Base-by-base conservation (phyloP, 2,329 filamentous ascomycete species). In the Alternaria solani region DNA sequence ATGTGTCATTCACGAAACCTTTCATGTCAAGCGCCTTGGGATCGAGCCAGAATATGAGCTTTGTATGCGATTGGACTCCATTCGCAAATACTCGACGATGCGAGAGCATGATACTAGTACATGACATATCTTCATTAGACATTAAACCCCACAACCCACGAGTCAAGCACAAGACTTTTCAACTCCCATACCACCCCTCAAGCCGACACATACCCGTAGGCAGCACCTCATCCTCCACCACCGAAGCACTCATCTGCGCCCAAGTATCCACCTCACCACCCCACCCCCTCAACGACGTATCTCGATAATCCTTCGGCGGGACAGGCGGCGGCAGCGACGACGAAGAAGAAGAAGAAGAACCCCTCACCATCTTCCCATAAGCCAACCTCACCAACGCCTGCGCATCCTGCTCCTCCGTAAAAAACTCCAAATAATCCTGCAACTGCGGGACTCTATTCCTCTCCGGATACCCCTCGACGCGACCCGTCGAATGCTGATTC, bases 351-450 rank as follows among this genome's bases (percentile, higher is more conserved):
- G 58, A 59, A 23, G 55, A 41, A 16, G 62, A 62, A 38, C 58
- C 47, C 36, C 25, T 55, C 7, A 62, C 57, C 7, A 70, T 65
- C 25, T 62, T 66, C 6, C 63, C 51, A 23, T 66, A 75, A 0
- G 73, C 74, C 5, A 73, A 28, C 16, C 61, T 58, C 4, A 66
- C 75, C n/a, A 76, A 49, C 7, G 57, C 46, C 7, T 57, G 59
- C 2, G 65, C 64, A 23, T 71, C 48, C 26, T 73, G 62, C 3
- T 60, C 51, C 5, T 51, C 26, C 1, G 49, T 67, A 30, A 63
- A 76, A 26, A 67, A 76, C 34, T 77, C 74, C 1, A 77, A 69
- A 6, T 57, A 54, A 34, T 77, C 74, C 28, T 77, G 74, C 1
- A 77, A 59, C 12, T 74, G 67, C 1, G 71, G 66, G 0, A 18